Evolutionary conservation across 148 eudicot genomes (phyloP).

Genomic region (Arbutus unedo): DNA sequence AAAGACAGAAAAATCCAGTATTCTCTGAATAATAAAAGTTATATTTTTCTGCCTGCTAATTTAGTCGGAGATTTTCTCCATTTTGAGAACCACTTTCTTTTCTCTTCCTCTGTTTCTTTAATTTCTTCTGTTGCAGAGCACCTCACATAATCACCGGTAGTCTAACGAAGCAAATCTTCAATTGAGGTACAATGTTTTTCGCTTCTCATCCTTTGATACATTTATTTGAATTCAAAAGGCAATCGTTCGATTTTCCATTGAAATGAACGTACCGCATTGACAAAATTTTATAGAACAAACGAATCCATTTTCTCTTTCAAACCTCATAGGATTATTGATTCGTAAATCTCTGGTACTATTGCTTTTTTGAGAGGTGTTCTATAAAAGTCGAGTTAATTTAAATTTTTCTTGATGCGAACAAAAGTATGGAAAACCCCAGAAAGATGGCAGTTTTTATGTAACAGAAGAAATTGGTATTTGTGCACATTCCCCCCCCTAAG

Average conservation of each 20-base stretch:
- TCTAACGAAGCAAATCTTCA: neutral
- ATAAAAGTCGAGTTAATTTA: too few relatives aligned
- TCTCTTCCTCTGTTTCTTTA: neutral
- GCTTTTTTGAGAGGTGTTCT: neutral
- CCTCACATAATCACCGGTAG: neutral
- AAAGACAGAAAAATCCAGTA: neutral
- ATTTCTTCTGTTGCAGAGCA: neutral
- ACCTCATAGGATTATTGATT: neutral
- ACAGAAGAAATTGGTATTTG: neutral
- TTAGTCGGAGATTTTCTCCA: neutral
- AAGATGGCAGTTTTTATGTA: too few relatives aligned
- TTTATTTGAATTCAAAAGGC: neutral
- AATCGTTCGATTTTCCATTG: neutral
- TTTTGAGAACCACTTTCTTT: neutral
- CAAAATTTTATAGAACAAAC: neutral
- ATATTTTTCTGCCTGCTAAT: neutral
- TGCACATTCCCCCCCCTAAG: neutral
- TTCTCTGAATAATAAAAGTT: too few relatives aligned
- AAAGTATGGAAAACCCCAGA: too few relatives aligned
- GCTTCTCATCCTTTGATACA: too few relatives aligned
- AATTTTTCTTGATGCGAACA: too few relatives aligned
- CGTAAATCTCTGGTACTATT: neutral
- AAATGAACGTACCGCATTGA: neutral
- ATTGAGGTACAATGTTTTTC: neutral
- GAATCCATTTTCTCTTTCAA: neutral